Base-by-base conservation (phyloP, 345 rosid genomes). In the Carallia brachiata region DNA sequence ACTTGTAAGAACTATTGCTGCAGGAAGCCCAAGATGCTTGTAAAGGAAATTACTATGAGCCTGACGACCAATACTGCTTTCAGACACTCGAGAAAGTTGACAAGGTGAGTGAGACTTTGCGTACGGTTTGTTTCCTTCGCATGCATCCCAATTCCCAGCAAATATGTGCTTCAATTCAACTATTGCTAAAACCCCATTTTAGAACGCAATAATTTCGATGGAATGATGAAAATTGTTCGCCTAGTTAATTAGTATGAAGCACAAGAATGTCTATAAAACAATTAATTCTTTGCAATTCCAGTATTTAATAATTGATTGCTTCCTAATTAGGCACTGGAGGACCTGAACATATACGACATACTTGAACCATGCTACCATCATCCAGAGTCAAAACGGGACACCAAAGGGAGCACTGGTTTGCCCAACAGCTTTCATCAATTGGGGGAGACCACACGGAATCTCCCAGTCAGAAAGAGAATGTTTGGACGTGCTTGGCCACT, bases 401-500 rank as follows among this genome's bases (percentile, higher is more conserved):
- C 30, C 6, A 37, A 64, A 36, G 61, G 23, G 23, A 78, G 71
- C 70, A 27, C 69, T 40, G 67, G 70, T 28, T 70, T 84, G 76
- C 87, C 87, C 0, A 7, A 6, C 1, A 84, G 87, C 80, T 84
- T 81, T 75, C 63, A 74, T 61, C 48, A 74, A 61, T 30, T 84
- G 9, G 87, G 87, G 19, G 47, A 1, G 19, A 81, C 84, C 0
- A 67, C 77, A 12, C 71, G 66, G 73, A 74, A 83, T 23, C 72
- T 84, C 31, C 37, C 70, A 9, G 83, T 84, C 1, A 71, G 87
- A 37, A 84, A 67, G 61, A 67, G 87, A 56, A 81, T 81, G 78
- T 81, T 78, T 6, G 87, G 87, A 6, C 83, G 84, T 7, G 84
- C 84, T 27, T 84, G 87, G 87, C 87, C 87, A 0, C 72, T 59